Percentiles rank a stretch among this genome's conserved stretches.
phyloP scores from a whole-genome alignment of 352 stramenopile genomes.

The Hyaloperonospora brassicae region DNA sequence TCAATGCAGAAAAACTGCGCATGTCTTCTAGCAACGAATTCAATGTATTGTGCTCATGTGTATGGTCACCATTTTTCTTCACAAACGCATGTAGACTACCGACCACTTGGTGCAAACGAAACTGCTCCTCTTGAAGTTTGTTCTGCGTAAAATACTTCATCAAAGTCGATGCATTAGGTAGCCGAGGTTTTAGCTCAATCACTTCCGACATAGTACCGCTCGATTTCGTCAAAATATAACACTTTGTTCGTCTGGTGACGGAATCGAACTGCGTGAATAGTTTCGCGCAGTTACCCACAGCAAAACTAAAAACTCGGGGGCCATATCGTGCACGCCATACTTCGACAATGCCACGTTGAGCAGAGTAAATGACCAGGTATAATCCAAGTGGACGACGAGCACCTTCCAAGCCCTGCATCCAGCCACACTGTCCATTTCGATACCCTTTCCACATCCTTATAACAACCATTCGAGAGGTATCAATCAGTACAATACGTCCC shows the following conservation, averaged over 20 bases:
- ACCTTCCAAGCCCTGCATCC: constrained; percentile 70
- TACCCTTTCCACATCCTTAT: constrained; percentile 87
- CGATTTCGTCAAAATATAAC: constrained; percentile 40
- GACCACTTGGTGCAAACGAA: constrained; percentile 73
- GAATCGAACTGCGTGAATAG: constrained; percentile 55
- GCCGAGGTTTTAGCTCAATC: constrained; percentile 46
- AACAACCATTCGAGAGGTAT: constrained; percentile 72
- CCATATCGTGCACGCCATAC: constrained; percentile 75
- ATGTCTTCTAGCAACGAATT: constrained; percentile 60
- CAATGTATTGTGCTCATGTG: constrained; percentile 44
- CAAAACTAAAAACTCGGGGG: constrained; percentile 64
- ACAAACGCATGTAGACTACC: constrained; percentile 60
- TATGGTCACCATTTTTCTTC: constrained; percentile 49
- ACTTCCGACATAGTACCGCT: constrained; percentile 35
- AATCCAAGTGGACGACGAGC: constrained; percentile 37
- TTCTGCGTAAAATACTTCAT: constrained; percentile 84
- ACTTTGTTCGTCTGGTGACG: constrained; percentile 32
- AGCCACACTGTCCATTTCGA: constrained; percentile 69
- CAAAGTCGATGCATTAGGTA: constrained; percentile 53
- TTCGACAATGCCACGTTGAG: constrained; percentile 73
- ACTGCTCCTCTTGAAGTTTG: constrained; percentile 83
- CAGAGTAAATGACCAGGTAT: constrained; percentile 83
- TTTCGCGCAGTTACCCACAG: constrained; percentile 53
- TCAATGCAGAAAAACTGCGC: constrained; percentile 44
- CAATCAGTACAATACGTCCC: constrained; percentile 64